Evolutionary conservation across 2,329 filamentous ascomycete genomes (phyloP).

Genomic region (Cladorrhinum sp.): DNA sequence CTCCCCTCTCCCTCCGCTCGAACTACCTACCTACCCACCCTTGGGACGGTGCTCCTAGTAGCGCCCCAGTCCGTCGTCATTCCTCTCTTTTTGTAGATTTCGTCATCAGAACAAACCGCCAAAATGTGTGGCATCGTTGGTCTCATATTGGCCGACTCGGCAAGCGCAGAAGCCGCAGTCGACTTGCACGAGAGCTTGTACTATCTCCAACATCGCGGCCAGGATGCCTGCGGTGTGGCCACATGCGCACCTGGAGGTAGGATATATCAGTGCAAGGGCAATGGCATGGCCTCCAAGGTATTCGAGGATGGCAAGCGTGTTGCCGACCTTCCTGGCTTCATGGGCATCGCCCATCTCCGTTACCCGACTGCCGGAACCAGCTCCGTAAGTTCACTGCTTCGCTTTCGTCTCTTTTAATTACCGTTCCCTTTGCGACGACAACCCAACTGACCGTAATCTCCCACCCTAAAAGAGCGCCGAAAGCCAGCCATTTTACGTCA

Average conservation of each 20-base stretch:
- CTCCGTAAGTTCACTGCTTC: conserved; percentile 32
- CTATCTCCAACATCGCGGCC: conserved; percentile 69
- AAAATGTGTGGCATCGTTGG: conserved; percentile 62
- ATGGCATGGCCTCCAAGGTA: conserved; percentile 81
- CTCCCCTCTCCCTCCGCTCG: background rate
- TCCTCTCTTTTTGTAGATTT: background rate
- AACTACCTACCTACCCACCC: background rate
- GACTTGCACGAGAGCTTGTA: conserved; percentile 72
- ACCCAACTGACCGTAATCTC: background rate
- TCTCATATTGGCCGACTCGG: conserved; percentile 52
- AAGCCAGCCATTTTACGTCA: conserved; percentile 91
- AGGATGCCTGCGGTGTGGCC: conserved; percentile 87
- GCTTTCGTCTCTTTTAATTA: background rate
- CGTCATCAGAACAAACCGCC: conserved; percentile 4
- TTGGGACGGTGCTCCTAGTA: background rate
- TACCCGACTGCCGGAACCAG: conserved; percentile 89
- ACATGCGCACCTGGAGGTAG: conserved; percentile 68
- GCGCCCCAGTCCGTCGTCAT: background rate
- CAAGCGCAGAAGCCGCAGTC: conserved; percentile 49
- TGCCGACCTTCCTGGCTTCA: conserved; percentile 73
- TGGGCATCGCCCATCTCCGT: conserved; percentile 81
- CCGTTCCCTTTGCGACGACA: background rate
- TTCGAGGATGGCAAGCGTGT: conserved; percentile 77
- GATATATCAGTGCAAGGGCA: conserved; percentile 86
- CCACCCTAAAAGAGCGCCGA: conserved; percentile 60